Evolutionary conservation across 805 yeast genomes (phyloP).

Genomic region (Tetrapisispora fleetii): DNA sequence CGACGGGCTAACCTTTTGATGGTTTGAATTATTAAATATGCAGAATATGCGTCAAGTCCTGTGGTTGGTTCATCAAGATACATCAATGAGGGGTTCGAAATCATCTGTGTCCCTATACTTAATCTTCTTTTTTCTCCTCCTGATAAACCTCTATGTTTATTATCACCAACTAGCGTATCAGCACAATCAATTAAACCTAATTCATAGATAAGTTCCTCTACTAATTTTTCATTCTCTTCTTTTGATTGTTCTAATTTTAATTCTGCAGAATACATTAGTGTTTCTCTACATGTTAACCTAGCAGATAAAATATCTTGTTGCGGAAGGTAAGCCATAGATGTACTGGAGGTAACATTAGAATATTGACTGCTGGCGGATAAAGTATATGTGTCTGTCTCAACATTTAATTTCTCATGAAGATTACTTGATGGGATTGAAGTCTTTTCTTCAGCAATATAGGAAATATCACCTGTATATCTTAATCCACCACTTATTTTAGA

Average conservation of each 20-base stretch:
- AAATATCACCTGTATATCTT: slow-evolving; percentile 34
- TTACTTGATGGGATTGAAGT: neutral
- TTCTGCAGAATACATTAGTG: slow-evolving; percentile 60
- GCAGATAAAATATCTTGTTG: slow-evolving; percentile 71
- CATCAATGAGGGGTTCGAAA: slow-evolving; percentile 65
- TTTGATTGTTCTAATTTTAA: slow-evolving; percentile 44
- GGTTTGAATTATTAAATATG: slow-evolving; percentile 51
- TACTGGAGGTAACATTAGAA: slow-evolving; percentile 3
- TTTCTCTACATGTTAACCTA: slow-evolving; percentile 62
- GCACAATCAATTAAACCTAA: slow-evolving; percentile 58
- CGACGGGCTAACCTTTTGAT: slow-evolving; percentile 45
- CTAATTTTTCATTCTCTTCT: slow-evolving; percentile 38
- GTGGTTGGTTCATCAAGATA: slow-evolving; percentile 86
- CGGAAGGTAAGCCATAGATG: slow-evolving; percentile 47
- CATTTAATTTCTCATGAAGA: neutral
- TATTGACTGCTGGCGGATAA: neutral
- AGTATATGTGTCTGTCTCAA: neutral
- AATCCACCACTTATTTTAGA: slow-evolving; percentile 37
- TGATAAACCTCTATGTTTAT: slow-evolving; percentile 50
- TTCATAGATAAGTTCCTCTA: slow-evolving; percentile 51
- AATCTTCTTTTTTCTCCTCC: slow-evolving; percentile 81
- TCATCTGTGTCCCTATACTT: slow-evolving; percentile 67
- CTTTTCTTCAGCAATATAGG: slow-evolving; percentile 17
- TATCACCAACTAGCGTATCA: slow-evolving; percentile 48
- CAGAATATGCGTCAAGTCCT: slow-evolving; percentile 73